Evolutionary conservation across 345 rosid genomes (phyloP).

Genomic region (Pugionium dolabratum): DNA sequence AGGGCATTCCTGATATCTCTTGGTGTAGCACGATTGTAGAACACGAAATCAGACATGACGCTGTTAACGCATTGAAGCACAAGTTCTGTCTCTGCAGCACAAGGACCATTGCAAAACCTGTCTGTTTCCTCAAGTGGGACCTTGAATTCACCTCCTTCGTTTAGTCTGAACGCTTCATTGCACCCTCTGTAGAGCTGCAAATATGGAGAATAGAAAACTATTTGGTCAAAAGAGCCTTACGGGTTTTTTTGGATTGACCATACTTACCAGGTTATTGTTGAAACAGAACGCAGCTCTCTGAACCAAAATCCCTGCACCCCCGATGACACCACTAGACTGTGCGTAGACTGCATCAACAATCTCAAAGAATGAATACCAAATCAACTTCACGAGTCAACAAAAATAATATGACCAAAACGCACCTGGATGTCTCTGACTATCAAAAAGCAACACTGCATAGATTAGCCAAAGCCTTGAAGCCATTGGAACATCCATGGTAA

Average conservation of each 20-base stretch:
- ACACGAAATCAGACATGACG: slow-evolving; percentile 49
- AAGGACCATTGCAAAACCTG: slow-evolving; percentile 46
- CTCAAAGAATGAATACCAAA: slow-evolving; percentile 7
- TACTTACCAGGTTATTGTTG: slow-evolving; percentile 43
- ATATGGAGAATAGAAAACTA: no score
- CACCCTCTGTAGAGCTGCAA: slow-evolving; percentile 32
- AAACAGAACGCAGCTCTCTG: slow-evolving; percentile 51
- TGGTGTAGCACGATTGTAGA: slow-evolving; percentile 50
- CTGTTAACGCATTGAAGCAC: slow-evolving; percentile 52
- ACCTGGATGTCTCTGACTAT: slow-evolving; percentile 32
- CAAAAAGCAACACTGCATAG: slow-evolving; percentile 19
- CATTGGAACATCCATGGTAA: slow-evolving; percentile 13
- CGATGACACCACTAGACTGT: slow-evolving; percentile 25
- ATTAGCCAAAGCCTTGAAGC: slow-evolving; percentile 9
- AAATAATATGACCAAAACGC: background rate
- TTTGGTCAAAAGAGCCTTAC: background rate
- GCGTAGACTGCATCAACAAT: slow-evolving; percentile 18
- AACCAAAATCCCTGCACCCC: slow-evolving; percentile 38
- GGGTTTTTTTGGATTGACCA: background rate
- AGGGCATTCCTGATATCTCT: slow-evolving; percentile 45
- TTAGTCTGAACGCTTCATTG: slow-evolving; percentile 49
- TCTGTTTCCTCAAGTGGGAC: slow-evolving; percentile 53
- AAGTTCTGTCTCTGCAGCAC: slow-evolving; percentile 35
- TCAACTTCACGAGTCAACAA: background rate
- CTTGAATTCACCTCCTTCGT: slow-evolving; percentile 50